Conservation (phyloP, 352 stramenopile genomes). For the Phytophthora aleatoria region DNA sequence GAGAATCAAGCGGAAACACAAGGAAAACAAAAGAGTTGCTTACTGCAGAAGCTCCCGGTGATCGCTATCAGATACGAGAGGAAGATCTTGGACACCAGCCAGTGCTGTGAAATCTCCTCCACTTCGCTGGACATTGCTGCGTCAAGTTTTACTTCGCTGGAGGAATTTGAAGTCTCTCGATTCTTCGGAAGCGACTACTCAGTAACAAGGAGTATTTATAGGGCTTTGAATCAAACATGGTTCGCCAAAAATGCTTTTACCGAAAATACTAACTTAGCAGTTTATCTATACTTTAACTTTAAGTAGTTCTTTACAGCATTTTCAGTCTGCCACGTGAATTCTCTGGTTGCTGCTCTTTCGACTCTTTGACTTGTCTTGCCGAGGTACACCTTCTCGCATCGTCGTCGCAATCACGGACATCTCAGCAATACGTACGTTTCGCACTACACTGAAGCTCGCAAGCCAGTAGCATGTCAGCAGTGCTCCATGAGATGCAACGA, state of each 20-base stretch:
- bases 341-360: constrained; percentile 20
- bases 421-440: constrained; percentile 25
- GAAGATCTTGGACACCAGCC: constrained; percentile 46
- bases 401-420: constrained; percentile 23
- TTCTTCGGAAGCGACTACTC: background rate
- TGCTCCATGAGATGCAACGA: constrained; percentile 48
- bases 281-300: background rate
- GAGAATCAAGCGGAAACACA: background rate
- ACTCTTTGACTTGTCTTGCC: constrained; percentile 13
- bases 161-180: background rate
- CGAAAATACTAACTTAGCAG: background rate
- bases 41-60: constrained; percentile 66
- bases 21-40: background rate
- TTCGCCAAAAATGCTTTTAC: no score
- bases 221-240: no score
- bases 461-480: constrained; percentile 63
- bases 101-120: constrained; percentile 41
- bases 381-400: constrained; percentile 27
- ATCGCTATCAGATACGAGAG: constrained; percentile 61
- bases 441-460: constrained; percentile 39
- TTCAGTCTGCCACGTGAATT: constrained; percentile 12
- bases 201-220: no score
- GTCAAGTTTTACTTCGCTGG: background rate
- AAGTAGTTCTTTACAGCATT: background rate
- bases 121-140: constrained; percentile 16